A percentile compares a stretch with the other conserved stretches of the same genome.
Conservation (phyloP, 2,329 filamentous ascomycete species). For the Colletotrichum eleusines region DNA sequence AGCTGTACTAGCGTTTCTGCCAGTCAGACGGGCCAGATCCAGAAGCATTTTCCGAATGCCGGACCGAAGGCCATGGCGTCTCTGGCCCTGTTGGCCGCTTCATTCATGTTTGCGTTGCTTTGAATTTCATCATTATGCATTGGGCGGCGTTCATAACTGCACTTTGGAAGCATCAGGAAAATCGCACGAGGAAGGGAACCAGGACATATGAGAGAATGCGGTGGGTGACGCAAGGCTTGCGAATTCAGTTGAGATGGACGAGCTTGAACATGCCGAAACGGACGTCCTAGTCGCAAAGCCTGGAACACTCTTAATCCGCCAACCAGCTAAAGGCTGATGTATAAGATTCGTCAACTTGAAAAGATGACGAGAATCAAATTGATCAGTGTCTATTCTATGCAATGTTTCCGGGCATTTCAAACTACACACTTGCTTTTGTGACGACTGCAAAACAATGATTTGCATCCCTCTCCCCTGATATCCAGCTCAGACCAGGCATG, state of each 20-base stretch:
- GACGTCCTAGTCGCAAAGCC: not conserved
- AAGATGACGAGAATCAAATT: not conserved
- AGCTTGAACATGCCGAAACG: not conserved
- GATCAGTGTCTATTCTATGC: not conserved
- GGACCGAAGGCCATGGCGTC: not conserved
- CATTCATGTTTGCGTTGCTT: constrained; percentile 18
- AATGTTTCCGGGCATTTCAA: not conserved
- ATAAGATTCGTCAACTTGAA: not conserved
- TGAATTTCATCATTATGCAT: constrained; percentile 22
- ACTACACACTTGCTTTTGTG: not conserved
- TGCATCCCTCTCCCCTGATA: not conserved
- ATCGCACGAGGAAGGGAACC: not conserved
- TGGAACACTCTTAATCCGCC: no score
- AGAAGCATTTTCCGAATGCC: constrained; percentile 61
- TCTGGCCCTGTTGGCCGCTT: not conserved
- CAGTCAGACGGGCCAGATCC: constrained; percentile 67
- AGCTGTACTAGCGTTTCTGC: constrained; percentile 74
- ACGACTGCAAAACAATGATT: not conserved
- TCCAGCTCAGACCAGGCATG: not conserved
- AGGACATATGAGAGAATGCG: not conserved
- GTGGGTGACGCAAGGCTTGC: not conserved
- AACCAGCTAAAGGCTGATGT: not conserved
- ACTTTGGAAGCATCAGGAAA: not conserved
- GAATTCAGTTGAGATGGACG: not conserved
- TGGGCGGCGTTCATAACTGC: constrained; percentile 27